These are phyloP conservation scores for Phyllosticta citribraziliensis DNA, from an alignment of 2,329 filamentous ascomycete genomes.

Conservation along the genomic window DNA sequence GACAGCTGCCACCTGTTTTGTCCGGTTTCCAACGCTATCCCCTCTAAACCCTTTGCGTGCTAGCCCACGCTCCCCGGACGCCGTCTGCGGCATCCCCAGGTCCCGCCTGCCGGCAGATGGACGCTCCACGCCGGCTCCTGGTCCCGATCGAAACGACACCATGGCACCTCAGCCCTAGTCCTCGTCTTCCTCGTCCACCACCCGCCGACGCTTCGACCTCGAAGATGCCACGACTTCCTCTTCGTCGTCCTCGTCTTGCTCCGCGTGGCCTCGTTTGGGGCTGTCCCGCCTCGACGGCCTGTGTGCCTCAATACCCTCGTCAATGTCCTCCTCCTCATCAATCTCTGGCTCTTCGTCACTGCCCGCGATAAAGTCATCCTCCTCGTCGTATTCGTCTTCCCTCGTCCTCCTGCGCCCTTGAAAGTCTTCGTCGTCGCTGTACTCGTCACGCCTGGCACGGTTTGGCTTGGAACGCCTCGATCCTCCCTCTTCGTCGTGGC, in stretches of 20 bases:
- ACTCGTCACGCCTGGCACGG: conserved; percentile 32
- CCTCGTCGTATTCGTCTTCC: conserved; percentile 68
- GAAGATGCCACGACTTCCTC: conserved; percentile 21
- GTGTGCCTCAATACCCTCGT: conserved; percentile 31
- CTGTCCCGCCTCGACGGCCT: conserved; percentile 29
- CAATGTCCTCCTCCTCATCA: conserved; percentile 44
- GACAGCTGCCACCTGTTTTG: neutral
- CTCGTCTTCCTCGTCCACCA: conserved; percentile 39
- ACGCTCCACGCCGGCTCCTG: neutral
- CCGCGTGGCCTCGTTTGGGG: conserved; percentile 29
- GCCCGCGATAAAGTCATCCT: conserved; percentile 67
- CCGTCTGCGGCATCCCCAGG: neutral
- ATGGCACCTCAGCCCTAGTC: conserved; percentile 16
- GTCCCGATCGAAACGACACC: neutral
- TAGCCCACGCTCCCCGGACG: neutral
- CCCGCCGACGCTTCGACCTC: conserved; percentile 33
- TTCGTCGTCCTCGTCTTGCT: conserved; percentile 27
- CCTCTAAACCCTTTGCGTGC: neutral
- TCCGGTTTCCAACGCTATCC: neutral
- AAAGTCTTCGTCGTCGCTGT: conserved; percentile 69
- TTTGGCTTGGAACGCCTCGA: conserved; percentile 24
- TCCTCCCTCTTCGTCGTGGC: conserved; percentile 54
- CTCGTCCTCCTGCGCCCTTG: conserved; percentile 53
- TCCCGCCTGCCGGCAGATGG: neutral
- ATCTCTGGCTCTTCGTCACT: conserved; percentile 63